Conservation (phyloP, 2,329 filamentous ascomycete species). For the Epichloe festucae region DNA sequence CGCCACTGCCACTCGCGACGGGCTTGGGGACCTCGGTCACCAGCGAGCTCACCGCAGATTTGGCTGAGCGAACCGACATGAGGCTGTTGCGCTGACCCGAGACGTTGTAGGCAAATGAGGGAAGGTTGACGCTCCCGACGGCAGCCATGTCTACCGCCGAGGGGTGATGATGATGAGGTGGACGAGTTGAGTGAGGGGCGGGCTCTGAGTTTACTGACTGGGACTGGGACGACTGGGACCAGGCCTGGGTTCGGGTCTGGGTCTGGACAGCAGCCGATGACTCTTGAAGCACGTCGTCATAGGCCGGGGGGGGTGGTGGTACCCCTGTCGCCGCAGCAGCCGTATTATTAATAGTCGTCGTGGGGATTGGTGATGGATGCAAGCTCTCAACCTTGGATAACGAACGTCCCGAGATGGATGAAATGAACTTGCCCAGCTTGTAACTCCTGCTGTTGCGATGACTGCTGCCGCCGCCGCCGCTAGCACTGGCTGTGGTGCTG, state of each 20-base stretch:
- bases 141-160: conserved; percentile 10
- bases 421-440: conserved; percentile 7
- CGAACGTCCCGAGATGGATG: conserved; percentile 6
- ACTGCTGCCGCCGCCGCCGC: conserved; percentile 20
- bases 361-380: neutral
- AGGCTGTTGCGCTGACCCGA: conserved; percentile 33
- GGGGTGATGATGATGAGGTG: conserved; percentile 2
- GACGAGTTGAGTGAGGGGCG: conserved; percentile 1
- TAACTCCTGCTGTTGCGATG: conserved; percentile 24
- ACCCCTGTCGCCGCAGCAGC: conserved; percentile 8
- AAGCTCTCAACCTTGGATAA: neutral
- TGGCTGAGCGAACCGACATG: conserved; percentile 37
- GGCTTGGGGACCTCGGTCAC: conserved; percentile 55
- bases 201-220: neutral
- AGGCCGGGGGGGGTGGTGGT: conserved; percentile 12
- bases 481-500: conserved; percentile 26
- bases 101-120: conserved; percentile 14
- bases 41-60: conserved; percentile 35
- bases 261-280: neutral
- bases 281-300: conserved; percentile 17
- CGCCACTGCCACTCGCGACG: conserved; percentile 63
- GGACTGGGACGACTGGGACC: too few relatives aligned
- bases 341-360: neutral
- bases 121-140: conserved; percentile 10
- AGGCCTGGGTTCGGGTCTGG: neutral